Conservation (phyloP, 1,139 yeast species). For the Debaryomycetaceae sp. region DNA sequence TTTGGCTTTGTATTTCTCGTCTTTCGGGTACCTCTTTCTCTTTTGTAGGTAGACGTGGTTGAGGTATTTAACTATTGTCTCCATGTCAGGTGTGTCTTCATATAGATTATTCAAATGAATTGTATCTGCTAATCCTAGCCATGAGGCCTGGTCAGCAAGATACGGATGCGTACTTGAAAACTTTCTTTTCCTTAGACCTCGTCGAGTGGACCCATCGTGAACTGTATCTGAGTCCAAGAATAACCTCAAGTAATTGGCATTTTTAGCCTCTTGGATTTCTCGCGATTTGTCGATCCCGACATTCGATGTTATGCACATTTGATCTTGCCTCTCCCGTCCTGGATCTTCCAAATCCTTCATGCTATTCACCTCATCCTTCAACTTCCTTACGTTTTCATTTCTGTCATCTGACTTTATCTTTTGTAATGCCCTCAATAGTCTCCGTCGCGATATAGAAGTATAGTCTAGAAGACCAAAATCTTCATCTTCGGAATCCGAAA, state of each 20-base stretch:
- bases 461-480: not conserved
- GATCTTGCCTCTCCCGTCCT: not conserved
- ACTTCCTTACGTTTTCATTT: not conserved
- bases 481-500: conserved; percentile 4
- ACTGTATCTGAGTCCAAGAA: not conserved
- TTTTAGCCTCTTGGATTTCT: not conserved
- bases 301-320: not conserved
- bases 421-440: not conserved
- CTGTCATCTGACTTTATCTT: not conserved
- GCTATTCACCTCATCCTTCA: not conserved
- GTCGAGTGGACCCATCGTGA: conserved; percentile 10
- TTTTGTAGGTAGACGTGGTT: conserved; percentile 33
- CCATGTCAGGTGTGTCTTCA: conserved; percentile 31
- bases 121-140: conserved; percentile 36
- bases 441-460: not conserved
- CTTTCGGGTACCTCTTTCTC: conserved; percentile 34
- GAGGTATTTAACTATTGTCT: conserved; percentile 30
- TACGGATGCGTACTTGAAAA: conserved; percentile 49
- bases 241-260: not conserved
- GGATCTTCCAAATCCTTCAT: not conserved
- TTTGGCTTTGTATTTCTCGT: conserved; percentile 37
- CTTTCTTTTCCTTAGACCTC: conserved; percentile 42
- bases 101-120: conserved; percentile 38
- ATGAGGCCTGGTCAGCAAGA: conserved; percentile 46
- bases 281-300: not conserved